Conservation (phyloP, 352 stramenopile species). For the Phytophthora agathidicida region DNA sequence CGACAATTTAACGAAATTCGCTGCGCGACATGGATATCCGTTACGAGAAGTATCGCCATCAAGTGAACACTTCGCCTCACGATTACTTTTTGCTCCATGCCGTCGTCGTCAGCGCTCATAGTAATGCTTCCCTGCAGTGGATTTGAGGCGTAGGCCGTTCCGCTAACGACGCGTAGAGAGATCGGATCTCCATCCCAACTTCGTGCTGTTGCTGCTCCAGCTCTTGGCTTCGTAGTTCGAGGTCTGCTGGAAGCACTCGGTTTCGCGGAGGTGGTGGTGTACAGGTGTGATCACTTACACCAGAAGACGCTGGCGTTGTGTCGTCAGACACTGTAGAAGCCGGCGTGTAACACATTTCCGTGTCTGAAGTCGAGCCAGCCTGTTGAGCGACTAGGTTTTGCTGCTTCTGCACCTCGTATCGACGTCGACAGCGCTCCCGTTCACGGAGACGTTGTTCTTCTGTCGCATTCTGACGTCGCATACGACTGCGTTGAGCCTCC, state of each 20-base stretch:
- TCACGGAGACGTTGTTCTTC: slow-evolving; percentile 67
- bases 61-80: too few species aligned
- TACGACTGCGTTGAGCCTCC: slow-evolving; percentile 66
- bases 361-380: neutral
- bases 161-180: slow-evolving; percentile 40
- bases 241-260: slow-evolving; percentile 19
- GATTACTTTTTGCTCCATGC: neutral
- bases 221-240: slow-evolving; percentile 28
- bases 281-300: slow-evolving; percentile 7
- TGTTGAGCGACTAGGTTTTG: slow-evolving; percentile 28
- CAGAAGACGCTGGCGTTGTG: slow-evolving; percentile 7
- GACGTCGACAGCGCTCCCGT: slow-evolving; percentile 66
- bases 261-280: slow-evolving; percentile 6
- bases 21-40: too few species aligned
- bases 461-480: slow-evolving; percentile 60
- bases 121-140: too few species aligned
- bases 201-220: slow-evolving; percentile 32
- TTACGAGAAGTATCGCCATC: neutral
- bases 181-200: slow-evolving; percentile 26
- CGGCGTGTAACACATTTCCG: neutral
- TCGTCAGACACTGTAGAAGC: slow-evolving; percentile 4
- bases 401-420: slow-evolving; percentile 70
- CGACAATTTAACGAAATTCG: too few species aligned
- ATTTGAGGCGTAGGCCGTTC: neutral
- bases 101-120: too few species aligned